phyloP scores from a whole-genome alignment of 352 stramenopile species.

The Thalassiosira oceanica region DNA sequence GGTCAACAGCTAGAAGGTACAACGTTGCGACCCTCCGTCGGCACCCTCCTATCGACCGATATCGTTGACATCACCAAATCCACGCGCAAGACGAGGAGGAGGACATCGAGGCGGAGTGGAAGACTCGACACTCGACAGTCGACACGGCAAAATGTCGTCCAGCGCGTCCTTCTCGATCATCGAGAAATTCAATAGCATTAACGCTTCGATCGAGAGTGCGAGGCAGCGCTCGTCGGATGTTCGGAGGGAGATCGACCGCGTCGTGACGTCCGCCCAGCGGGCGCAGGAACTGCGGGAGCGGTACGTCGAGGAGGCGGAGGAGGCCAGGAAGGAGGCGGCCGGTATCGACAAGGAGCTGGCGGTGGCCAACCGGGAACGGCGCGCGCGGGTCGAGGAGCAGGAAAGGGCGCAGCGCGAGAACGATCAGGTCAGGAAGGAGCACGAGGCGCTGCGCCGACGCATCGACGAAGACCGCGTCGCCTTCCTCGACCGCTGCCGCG shows the following conservation, averaged over 20 bases:
- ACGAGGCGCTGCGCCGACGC: conserved; percentile 8
- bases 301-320: conserved; percentile 18
- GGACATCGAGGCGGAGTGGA: too few species aligned
- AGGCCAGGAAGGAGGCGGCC: conserved; percentile 7
- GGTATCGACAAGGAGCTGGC: conserved; percentile 25
- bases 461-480: conserved; percentile 38
- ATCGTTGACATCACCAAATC: too few species aligned
- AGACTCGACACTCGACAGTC: too few species aligned
- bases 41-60: too few species aligned
- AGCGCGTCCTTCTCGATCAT: too few species aligned
- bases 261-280: conserved; percentile 13
- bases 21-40: too few species aligned
- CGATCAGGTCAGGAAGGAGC: conserved; percentile 19
- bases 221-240: conserved; percentile 13
- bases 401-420: conserved; percentile 16
- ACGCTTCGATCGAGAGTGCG: conserved; percentile 47
- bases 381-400: conserved; percentile 19
- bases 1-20: too few species aligned
- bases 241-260: conserved; percentile 22
- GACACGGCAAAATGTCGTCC: too few species aligned
- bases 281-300: conserved; percentile 21
- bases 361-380: conserved; percentile 5
- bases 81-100: too few species aligned
- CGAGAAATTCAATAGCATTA: conserved; percentile 57
- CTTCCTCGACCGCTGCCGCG: conserved; percentile 48